Conservation (phyloP, 768 basidiomycete genomes). For the Trametes meyenii region DNA sequence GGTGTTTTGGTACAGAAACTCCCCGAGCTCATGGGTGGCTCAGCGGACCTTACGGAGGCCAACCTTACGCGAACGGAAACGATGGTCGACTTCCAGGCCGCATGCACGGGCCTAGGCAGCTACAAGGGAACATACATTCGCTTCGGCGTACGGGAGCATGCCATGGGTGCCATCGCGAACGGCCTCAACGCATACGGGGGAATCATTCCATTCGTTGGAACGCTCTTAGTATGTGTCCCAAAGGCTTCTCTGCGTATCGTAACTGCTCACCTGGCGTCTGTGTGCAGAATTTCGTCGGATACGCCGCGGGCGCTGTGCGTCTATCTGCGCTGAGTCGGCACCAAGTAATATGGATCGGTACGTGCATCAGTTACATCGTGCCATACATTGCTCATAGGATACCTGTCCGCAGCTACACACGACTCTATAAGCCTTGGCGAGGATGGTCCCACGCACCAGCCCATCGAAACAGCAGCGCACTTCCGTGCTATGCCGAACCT, state of each 20-base stretch:
- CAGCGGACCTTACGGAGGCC: conserved; percentile 89
- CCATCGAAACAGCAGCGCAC: conserved; percentile 85
- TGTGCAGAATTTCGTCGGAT: conserved; percentile 85
- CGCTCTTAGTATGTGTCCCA: conserved; percentile 77
- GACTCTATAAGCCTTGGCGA: conserved; percentile 93
- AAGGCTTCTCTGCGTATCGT: not conserved
- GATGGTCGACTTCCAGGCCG: conserved; percentile 90
- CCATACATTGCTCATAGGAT: not conserved
- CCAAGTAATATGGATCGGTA: conserved; percentile 92
- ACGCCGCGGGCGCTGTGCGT: conserved; percentile 91
- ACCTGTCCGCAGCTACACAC: conserved; percentile 70
- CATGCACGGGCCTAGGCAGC: conserved; percentile 78
- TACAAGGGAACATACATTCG: conserved; percentile 92
- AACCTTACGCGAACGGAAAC: conserved; percentile 89
- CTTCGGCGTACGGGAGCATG: conserved; percentile 97
- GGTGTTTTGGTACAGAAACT: conserved; percentile 71
- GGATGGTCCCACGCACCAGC: conserved; percentile 96
- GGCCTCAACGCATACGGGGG: conserved; percentile 89
- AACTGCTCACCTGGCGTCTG: conserved; percentile 14
- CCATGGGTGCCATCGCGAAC: conserved; percentile 95
- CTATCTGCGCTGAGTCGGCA: conserved; percentile 87
- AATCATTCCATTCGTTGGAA: conserved; percentile 88
- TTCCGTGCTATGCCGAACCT: conserved; percentile 90
- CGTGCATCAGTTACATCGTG: conserved; percentile 35
- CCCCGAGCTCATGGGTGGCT: conserved; percentile 88